Evolutionary conservation across 352 stramenopile genomes (phyloP).

Genomic region (Phytophthora ohioensis): DNA sequence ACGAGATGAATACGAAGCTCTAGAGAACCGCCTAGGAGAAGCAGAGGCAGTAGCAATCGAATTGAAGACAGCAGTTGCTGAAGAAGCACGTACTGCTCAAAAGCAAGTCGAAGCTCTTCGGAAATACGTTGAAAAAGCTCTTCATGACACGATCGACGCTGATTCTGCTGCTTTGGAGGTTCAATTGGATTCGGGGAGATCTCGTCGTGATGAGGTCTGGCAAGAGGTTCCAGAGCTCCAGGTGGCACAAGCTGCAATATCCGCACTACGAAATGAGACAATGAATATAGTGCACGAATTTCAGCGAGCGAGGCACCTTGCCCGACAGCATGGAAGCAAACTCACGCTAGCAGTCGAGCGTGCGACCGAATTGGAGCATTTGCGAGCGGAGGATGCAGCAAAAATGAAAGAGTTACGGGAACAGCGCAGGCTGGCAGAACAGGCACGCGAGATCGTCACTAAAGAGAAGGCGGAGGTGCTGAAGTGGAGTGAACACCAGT

Average conservation of each 20-base stretch:
- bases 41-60: constrained; percentile 26
- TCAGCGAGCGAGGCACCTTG: constrained; percentile 47
- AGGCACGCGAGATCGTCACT: constrained; percentile 67
- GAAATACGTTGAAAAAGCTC: constrained; percentile 53
- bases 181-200: constrained; percentile 9
- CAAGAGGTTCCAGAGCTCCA: constrained; percentile 51
- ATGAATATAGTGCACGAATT: constrained; percentile 65
- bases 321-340: constrained; percentile 46
- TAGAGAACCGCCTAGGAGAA: constrained; percentile 43
- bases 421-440: constrained; percentile 54
- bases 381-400: constrained; percentile 44
- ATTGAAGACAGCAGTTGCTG: constrained; percentile 31
- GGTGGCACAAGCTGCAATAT: constrained; percentile 56
- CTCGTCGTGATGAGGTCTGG: constrained; percentile 17
- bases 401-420: constrained; percentile 54
- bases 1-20: constrained; percentile 41
- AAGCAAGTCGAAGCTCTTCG: constrained; percentile 57
- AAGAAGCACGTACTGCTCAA: constrained; percentile 45
- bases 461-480: constrained; percentile 72
- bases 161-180: constrained; percentile 12
- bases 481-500: constrained; percentile 68
- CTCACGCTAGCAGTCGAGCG: constrained; percentile 42
- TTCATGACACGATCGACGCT: constrained; percentile 16
- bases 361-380: constrained; percentile 51
- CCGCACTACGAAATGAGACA: constrained; percentile 53